Conservation (phyloP, 805 yeast genomes). For the Grigorovia humatica region DNA sequence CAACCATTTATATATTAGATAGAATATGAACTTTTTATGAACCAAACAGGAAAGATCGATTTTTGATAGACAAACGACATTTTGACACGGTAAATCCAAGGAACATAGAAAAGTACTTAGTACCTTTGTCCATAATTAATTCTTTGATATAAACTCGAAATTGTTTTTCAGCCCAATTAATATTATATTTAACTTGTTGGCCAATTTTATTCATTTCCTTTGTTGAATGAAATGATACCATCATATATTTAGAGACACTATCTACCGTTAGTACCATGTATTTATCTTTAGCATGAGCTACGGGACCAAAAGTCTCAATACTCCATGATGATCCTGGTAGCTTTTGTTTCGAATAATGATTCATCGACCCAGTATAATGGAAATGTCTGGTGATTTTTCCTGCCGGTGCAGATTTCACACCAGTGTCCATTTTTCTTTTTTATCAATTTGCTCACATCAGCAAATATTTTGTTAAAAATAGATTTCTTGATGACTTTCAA, state of each 20-base stretch:
- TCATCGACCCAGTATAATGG: slow-evolving; percentile 5
- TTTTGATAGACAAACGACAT: no score
- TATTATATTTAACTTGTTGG: slow-evolving; percentile 1
- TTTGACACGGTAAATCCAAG: no score
- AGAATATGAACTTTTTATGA: no score
- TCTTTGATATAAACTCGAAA: neutral
- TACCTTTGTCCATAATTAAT: slow-evolving; percentile 2
- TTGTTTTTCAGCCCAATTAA: slow-evolving; percentile 1
- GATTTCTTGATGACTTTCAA: neutral
- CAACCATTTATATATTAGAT: no score
- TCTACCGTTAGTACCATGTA: slow-evolving; percentile 7
- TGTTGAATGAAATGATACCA: neutral
- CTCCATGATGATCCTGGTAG: slow-evolving; percentile 5
- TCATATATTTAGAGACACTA: slow-evolving; percentile 4
- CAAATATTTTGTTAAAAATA: neutral
- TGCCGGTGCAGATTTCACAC: slow-evolving; percentile 1
- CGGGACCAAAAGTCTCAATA: slow-evolving; percentile 5
- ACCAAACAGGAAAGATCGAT: no score
- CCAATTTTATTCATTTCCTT: neutral
- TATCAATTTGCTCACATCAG: slow-evolving; percentile 1
- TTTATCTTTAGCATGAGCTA: neutral
- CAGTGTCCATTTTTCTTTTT: neutral
- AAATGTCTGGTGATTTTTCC: slow-evolving; percentile 1
- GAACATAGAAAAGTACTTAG: no score
- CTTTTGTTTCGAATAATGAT: slow-evolving; percentile 1